Percentiles rank a stretch among this genome's conserved stretches.
phyloP scores from a whole-genome alignment of 768 basidiomycete genomes.

The Trametes elegans region DNA sequence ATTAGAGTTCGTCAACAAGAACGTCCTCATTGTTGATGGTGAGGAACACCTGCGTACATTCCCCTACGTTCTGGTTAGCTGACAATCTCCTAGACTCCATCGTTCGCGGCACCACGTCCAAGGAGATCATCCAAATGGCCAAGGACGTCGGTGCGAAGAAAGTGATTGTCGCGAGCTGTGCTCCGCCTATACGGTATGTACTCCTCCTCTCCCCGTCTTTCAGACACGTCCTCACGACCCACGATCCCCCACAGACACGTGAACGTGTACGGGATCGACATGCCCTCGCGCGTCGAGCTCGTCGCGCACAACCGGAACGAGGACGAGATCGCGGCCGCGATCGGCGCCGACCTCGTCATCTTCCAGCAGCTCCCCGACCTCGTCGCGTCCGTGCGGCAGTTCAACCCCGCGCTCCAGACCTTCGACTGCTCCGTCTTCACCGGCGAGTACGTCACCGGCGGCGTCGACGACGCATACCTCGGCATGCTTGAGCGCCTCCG shows the following conservation, averaged over 20 bases:
- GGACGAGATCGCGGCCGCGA: conserved; percentile 69
- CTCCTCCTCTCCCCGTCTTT: neutral
- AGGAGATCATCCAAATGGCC: conserved; percentile 99
- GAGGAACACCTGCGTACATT: conserved; percentile 28
- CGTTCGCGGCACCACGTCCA: conserved; percentile 96
- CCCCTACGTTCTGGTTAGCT: neutral
- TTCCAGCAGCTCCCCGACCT: conserved; percentile 93
- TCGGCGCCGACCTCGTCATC: conserved; percentile 94
- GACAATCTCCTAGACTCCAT: conserved; percentile 73
- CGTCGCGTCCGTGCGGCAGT: conserved; percentile 76
- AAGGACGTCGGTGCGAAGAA: conserved; percentile 97
- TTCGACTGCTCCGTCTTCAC: conserved; percentile 99
- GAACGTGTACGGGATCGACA: conserved; percentile 99
- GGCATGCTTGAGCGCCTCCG: conserved; percentile 69
- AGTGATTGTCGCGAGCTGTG: conserved; percentile 95
- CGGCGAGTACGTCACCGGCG: conserved; percentile 95
- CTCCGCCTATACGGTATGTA: conserved; percentile 86
- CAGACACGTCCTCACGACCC: neutral
- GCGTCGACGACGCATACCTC: conserved; percentile 83
- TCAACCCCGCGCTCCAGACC: conserved; percentile 69
- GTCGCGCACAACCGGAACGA: conserved; percentile 80
- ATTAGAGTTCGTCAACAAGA: conserved; percentile 88
- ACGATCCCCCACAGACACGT: conserved; percentile 53
- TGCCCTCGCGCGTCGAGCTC: conserved; percentile 93
- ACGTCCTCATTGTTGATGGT: conserved; percentile 96